Conservation (phyloP, 495 filamentous ascomycete species). For the Xylaria scruposa region DNA sequence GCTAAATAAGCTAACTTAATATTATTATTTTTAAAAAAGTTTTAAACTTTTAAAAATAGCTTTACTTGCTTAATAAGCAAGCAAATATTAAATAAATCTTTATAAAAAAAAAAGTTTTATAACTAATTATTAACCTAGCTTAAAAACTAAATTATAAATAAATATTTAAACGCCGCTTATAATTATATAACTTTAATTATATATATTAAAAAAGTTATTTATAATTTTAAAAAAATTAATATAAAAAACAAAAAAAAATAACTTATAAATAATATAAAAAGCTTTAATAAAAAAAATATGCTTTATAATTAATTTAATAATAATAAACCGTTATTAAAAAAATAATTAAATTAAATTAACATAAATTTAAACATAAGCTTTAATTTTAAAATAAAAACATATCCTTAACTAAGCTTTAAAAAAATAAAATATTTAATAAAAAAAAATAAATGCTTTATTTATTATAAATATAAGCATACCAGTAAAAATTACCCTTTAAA, state of each 20-base stretch:
- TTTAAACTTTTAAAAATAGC: background rate
- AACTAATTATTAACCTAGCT: background rate
- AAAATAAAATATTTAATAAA: too few relatives aligned
- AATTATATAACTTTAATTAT: background rate
- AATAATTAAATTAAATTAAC: too few relatives aligned
- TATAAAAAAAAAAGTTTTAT: background rate
- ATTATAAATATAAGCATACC: too few relatives aligned
- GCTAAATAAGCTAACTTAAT: background rate
- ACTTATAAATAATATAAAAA: background rate
- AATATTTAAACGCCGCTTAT: background rate
- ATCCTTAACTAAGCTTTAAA: too few relatives aligned
- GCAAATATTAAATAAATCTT: background rate
- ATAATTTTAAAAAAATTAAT: background rate
- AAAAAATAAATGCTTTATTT: too few relatives aligned
- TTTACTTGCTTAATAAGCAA: background rate
- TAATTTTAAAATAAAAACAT: too few relatives aligned
- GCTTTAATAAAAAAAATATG: background rate
- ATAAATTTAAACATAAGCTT: background rate
- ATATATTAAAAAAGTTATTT: background rate
- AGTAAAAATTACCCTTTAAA: too few relatives aligned
- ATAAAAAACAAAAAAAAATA: background rate
- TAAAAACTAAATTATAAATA: background rate
- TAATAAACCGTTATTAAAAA: background rate
- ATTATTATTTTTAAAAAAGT: background rate
- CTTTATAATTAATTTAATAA: background rate